Conservation (phyloP, 768 basidiomycete genomes). For the Termitomyces sp. region DNA sequence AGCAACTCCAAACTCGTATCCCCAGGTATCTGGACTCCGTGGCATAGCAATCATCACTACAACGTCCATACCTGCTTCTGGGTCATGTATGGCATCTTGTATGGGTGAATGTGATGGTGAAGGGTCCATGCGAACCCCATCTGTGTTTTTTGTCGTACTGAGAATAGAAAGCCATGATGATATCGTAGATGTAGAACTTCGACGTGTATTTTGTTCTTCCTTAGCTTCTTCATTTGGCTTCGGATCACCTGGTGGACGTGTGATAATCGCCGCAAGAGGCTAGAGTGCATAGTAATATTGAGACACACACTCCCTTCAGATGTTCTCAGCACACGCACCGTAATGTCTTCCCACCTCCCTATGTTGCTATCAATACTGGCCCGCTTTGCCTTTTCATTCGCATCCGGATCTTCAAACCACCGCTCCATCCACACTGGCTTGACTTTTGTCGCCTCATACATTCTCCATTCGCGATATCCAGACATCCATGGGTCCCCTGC, state of each 20-base stretch:
- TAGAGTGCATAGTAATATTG: background rate
- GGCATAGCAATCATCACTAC: conserved; percentile 47
- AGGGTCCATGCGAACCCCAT: background rate
- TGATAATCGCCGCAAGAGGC: conserved; percentile 9
- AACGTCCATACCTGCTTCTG: conserved; percentile 24
- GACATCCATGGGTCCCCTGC: conserved; percentile 16
- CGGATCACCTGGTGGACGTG: background rate
- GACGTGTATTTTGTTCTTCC: background rate
- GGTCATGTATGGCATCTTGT: conserved; percentile 14
- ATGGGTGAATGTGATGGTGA: background rate
- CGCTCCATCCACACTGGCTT: conserved; percentile 15
- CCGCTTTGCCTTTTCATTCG: background rate
- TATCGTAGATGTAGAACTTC: conserved; percentile 5
- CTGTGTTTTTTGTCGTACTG: background rate
- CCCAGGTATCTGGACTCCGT: conserved; percentile 8
- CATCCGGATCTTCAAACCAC: conserved; percentile 5
- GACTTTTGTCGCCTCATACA: background rate
- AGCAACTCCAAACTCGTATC: conserved; percentile 39
- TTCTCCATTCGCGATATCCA: conserved; percentile 3
- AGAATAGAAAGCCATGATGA: conserved; percentile 8
- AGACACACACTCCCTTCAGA: background rate
- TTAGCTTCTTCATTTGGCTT: background rate
- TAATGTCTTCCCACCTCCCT: conserved; percentile 6
- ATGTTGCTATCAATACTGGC: background rate
- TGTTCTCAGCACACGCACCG: conserved; percentile 5